Percentiles rank a stretch among this genome's conserved stretches.
Conservation (phyloP, 768 basidiomycete species). For the Pisolithus sp. region DNA sequence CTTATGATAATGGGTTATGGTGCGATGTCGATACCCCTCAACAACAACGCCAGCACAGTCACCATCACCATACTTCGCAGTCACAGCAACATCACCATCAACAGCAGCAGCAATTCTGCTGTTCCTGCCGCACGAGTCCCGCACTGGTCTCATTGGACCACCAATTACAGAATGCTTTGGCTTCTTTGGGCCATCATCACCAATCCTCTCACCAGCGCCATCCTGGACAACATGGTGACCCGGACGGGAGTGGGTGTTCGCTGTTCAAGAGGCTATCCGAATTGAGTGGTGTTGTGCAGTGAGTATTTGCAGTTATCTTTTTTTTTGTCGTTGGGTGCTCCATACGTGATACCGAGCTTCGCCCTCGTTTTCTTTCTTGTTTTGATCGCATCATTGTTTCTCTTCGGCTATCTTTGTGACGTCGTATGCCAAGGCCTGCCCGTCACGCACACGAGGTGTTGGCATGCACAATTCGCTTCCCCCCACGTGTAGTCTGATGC, state of each 20-base stretch:
- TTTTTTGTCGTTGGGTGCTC: background rate
- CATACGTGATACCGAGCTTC: background rate
- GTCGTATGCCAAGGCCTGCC: background rate
- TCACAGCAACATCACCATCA: slow-evolving; percentile 6
- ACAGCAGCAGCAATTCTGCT: slow-evolving; percentile 37
- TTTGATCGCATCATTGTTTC: slow-evolving; percentile 1
- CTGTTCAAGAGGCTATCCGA: slow-evolving; percentile 56
- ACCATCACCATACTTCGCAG: slow-evolving; percentile 14
- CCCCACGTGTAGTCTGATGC: too few relatives aligned
- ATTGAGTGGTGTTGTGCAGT: slow-evolving; percentile 61
- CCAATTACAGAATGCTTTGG: slow-evolving; percentile 53
- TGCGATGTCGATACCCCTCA: slow-evolving; percentile 18
- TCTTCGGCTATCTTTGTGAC: slow-evolving; percentile 4
- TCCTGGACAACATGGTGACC: background rate
- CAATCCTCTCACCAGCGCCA: slow-evolving; percentile 31
- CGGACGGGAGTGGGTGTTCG: slow-evolving; percentile 32
- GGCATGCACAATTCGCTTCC: slow-evolving; percentile 19
- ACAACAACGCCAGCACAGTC: slow-evolving; percentile 13
- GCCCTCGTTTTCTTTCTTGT: background rate
- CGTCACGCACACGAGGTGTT: slow-evolving; percentile 25
- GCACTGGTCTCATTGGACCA: slow-evolving; percentile 58
- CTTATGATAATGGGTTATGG: slow-evolving; percentile 32
- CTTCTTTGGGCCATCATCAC: slow-evolving; percentile 55
- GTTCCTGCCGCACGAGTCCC: slow-evolving; percentile 60
- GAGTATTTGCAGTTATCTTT: slow-evolving; percentile 27